Conservation (phyloP, 352 stramenopile genomes). For the Pilasporangium apinafurcum region DNA sequence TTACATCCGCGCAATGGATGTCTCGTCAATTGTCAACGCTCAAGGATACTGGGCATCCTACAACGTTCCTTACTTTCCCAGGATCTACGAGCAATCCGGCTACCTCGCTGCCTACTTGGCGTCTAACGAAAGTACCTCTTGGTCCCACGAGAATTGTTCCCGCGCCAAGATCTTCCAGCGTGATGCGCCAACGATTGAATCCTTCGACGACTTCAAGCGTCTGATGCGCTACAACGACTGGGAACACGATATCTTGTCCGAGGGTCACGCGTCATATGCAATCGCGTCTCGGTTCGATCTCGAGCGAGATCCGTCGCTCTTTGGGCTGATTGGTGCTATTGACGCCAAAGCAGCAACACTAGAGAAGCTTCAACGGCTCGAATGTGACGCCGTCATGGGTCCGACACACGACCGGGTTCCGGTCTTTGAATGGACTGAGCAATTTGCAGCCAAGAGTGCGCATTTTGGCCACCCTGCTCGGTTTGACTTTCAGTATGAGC, state of each 20-base stretch:
- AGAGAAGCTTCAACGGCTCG: conserved; percentile 15
- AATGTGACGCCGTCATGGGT: conserved; percentile 52
- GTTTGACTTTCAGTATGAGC: conserved; percentile 35
- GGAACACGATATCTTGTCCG: conserved; percentile 36
- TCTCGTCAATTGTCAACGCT: conserved; percentile 40
- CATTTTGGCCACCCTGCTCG: conserved; percentile 25
- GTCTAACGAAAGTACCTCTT: conserved; percentile 27
- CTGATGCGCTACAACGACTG: conserved; percentile 70
- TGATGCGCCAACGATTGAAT: conserved; percentile 33
- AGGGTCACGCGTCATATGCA: conserved; percentile 34
- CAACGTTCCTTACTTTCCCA: conserved; percentile 76
- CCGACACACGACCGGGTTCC: conserved; percentile 45
- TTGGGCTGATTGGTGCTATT: conserved; percentile 48
- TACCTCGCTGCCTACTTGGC: conserved; percentile 30
- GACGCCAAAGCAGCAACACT: conserved; percentile 72
- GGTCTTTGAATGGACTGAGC: conserved; percentile 57
- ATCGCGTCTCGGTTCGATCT: conserved; percentile 71
- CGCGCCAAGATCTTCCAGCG: conserved; percentile 52
- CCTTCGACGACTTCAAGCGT: conserved; percentile 46
- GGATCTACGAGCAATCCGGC: conserved; percentile 50
- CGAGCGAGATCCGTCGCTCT: conserved; percentile 19
- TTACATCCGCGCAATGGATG: conserved; percentile 39
- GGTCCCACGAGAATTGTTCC: conserved; percentile 32
- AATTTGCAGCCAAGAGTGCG: conserved; percentile 8
- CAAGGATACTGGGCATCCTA: conserved; percentile 73